These are phyloP conservation scores for Pseudopyricularia cyperi DNA, from an alignment of 2,329 filamentous ascomycete genomes.

Conservation along the genomic window DNA sequence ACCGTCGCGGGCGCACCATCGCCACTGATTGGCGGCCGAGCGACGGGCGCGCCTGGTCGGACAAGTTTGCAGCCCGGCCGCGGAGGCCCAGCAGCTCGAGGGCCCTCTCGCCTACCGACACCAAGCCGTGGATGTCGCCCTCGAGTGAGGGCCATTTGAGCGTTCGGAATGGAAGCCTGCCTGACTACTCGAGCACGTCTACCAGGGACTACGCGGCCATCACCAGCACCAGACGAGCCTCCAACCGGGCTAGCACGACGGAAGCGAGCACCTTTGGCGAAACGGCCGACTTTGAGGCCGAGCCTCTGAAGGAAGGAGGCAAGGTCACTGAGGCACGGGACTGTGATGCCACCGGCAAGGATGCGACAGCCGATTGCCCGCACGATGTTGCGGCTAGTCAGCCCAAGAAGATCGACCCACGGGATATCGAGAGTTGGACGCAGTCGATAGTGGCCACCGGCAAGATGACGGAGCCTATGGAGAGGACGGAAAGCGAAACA, in stretches of 20 bases:
- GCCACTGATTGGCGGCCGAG: background rate
- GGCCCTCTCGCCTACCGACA: no score
- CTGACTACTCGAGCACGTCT: background rate
- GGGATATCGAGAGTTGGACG: background rate
- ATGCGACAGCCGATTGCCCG: background rate
- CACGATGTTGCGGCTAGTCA: background rate
- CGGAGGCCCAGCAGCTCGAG: no score
- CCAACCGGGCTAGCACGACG: background rate
- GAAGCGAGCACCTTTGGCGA: background rate
- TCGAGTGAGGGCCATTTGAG: background rate
- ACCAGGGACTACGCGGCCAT: background rate
- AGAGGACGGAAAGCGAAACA: background rate
- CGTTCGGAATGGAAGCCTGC: background rate
- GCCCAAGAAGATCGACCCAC: background rate
- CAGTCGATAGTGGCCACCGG: background rate
- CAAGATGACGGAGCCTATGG: background rate
- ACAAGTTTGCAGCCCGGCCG: no score
- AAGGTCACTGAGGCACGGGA: background rate
- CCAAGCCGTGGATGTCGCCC: background rate
- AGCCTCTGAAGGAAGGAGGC: background rate
- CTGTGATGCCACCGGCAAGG: background rate
- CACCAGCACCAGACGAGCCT: background rate
- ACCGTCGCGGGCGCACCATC: background rate
- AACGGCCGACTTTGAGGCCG: background rate
- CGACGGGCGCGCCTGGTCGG: no score